Conservation (phyloP, 441 rosid species). For the Corymbia calophylla region DNA sequence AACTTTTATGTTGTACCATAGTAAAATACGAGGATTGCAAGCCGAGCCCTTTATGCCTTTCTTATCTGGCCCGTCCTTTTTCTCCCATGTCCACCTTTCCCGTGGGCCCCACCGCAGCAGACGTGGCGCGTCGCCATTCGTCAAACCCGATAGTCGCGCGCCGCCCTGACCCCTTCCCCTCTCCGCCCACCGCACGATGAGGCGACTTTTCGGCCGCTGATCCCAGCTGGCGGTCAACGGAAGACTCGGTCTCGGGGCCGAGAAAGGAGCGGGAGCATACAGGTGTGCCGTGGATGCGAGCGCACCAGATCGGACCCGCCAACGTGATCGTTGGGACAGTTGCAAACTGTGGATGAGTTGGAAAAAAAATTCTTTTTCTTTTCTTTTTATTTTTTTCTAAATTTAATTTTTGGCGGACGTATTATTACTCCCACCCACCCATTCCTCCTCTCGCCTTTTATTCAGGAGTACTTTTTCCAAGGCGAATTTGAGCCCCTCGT, state of each 20-base stretch:
- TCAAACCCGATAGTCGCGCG: background rate
- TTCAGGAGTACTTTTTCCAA: background rate
- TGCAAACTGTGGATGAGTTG: slow-evolving; percentile 24
- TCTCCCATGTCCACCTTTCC: background rate
- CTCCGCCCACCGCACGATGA: background rate
- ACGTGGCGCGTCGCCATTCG: background rate
- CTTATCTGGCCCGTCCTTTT: background rate
- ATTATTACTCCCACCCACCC: background rate
- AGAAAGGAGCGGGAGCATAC: slow-evolving; percentile 1
- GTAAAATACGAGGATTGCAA: background rate
- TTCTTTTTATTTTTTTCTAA: background rate
- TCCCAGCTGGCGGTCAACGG: background rate
- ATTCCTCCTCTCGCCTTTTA: background rate
- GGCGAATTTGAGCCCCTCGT: background rate
- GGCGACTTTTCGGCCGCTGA: background rate
- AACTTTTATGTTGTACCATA: background rate
- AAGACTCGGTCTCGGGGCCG: background rate
- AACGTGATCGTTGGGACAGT: slow-evolving; percentile 16
- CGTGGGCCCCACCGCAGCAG: background rate
- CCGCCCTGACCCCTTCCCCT: background rate
- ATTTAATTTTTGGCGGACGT: background rate
- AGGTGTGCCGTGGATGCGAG: slow-evolving; percentile 1
- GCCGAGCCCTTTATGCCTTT: background rate
- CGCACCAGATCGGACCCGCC: slow-evolving; percentile 19
- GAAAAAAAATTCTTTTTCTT: background rate